These are phyloP conservation scores for Nakaseomyces sp. DNA, from an alignment of 1,139 yeast genomes.

Conservation along the genomic window DNA sequence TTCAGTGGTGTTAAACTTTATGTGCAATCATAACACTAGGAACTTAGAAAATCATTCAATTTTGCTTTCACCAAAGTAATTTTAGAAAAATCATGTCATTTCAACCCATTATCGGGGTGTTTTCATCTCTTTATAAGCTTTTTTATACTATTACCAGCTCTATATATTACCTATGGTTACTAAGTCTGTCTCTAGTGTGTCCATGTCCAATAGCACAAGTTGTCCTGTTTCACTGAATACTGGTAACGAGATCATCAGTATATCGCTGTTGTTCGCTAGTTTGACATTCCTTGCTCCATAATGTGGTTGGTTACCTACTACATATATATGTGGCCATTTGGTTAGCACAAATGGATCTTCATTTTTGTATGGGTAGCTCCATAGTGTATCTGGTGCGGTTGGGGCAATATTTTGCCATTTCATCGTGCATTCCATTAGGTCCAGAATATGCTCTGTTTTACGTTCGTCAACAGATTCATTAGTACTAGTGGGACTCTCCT, in stretches of 20 bases:
- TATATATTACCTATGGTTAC: constrained; percentile 28
- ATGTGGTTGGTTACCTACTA: constrained; percentile 72
- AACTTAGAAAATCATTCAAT: too few species aligned
- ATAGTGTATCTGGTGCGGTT: constrained; percentile 92
- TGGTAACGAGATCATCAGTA: constrained; percentile 63
- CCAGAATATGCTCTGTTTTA: constrained; percentile 34
- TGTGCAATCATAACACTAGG: too few species aligned
- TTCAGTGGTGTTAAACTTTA: too few species aligned
- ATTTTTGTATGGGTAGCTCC: constrained; percentile 78
- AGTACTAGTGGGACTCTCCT: neutral
- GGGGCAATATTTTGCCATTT: constrained; percentile 86
- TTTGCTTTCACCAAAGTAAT: too few species aligned
- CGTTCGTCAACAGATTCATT: neutral
- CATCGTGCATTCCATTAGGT: constrained; percentile 59
- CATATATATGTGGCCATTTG: constrained; percentile 77
- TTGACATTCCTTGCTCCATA: constrained; percentile 35
- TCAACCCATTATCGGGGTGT: too few species aligned
- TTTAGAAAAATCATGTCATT: too few species aligned
- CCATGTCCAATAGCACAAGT: constrained; percentile 56
- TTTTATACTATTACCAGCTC: neutral
- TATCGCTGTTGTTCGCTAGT: constrained; percentile 30
- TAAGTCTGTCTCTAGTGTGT: constrained; percentile 45
- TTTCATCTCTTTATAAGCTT: neutral
- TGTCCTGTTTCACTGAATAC: constrained; percentile 57
- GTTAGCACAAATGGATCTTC: constrained; percentile 71